phyloP scores from a whole-genome alignment of 2,329 filamentous ascomycete species.

The Sclerotinia glacialis region DNA sequence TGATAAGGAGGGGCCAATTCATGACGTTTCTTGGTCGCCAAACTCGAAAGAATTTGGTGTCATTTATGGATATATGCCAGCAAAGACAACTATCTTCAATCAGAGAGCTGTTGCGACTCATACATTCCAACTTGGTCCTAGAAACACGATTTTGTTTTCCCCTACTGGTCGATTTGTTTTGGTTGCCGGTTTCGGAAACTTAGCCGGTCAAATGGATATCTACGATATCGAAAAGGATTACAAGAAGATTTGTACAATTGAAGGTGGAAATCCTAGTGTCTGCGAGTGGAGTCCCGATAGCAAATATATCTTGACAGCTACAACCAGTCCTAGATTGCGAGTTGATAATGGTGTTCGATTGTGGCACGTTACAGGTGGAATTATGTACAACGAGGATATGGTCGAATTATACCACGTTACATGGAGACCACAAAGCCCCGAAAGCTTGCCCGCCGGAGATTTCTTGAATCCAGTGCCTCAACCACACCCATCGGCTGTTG shows the following conservation, averaged over 20 bases:
- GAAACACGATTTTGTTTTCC: slow-evolving; percentile 94
- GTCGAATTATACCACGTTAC: slow-evolving; percentile 85
- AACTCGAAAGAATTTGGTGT: slow-evolving; percentile 98
- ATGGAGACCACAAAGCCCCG: slow-evolving; percentile 75
- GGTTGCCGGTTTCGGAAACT: slow-evolving; percentile 93
- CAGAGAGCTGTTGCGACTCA: slow-evolving; percentile 77
- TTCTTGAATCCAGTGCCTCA: slow-evolving; percentile 71
- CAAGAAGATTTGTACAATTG: slow-evolving; percentile 86
- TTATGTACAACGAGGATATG: slow-evolving; percentile 97
- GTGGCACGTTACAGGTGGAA: slow-evolving; percentile 82
- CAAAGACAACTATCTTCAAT: slow-evolving; percentile 98
- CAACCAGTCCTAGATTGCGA: slow-evolving; percentile 87
- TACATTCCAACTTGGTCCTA: slow-evolving; percentile 79
- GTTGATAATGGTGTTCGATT: slow-evolving; percentile 96
- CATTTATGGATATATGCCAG: slow-evolving; percentile 98
- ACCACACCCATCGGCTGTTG: slow-evolving; percentile 78
- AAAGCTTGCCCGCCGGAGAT: slow-evolving; percentile 60
- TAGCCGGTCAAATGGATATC: slow-evolving; percentile 95
- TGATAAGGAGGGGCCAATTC: slow-evolving; percentile 96
- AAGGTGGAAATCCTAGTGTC: slow-evolving; percentile 91
- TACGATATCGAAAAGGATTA: slow-evolving; percentile 96
- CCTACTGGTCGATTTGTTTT: slow-evolving; percentile 90
- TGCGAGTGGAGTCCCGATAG: slow-evolving; percentile 98
- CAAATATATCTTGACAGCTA: slow-evolving; percentile 94
- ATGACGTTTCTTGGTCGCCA: slow-evolving; percentile 97